Evolutionary conservation across 2,329 filamentous ascomycete genomes (phyloP), one percentile per base, ranked within the genome.

Genomic region (Pseudogymnoascus destructans): DNA sequence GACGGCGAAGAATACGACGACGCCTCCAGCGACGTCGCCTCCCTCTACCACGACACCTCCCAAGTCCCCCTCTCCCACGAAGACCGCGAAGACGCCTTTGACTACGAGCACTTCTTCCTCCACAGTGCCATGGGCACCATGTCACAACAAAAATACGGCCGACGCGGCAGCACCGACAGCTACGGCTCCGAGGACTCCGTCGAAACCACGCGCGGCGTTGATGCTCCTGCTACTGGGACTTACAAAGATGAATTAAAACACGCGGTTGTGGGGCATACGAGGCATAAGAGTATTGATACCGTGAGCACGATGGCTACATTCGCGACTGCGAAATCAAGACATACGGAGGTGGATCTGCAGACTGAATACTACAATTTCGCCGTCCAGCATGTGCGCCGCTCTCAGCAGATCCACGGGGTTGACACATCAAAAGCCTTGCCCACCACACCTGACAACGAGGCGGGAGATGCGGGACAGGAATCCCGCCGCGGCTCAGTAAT

Each of bases 91-190:
- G 92, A 97, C 70, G 91, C 91, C 1, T 97, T 97, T 67, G 92
- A 97, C 70, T 97, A 97, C 62, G 88, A 95, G 70, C 85, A 95
- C 68, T 96, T 96, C 73, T 95, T 95, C 70, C 77, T 96, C 11
- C 90, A 96, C 70, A 95, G 89, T 64, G 89, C 90, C 9, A 85
- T 96, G 79, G 90, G 89, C 5, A 89, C 79, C 2, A 84, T 89
- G 67, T 83, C 79, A 63, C 74, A 77, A 59, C 74, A 75, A 60
- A 72, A 74, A n/a, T 70, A 78, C 59, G 68, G 67, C 4, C 70
- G 73, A 36, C 71, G 75, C 59, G 70, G 66, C 5, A 81, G 80
- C 63, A 70, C 68, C 40, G 74, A 73, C 55, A 85, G 82, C 66
- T 77, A 74, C 60, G 77, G 73, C 64, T 85, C 82, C 0, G 79